Evolutionary conservation across 2,329 filamentous ascomycete genomes (phyloP).

Genomic region (Pyrenophora tritici-repentis): DNA sequence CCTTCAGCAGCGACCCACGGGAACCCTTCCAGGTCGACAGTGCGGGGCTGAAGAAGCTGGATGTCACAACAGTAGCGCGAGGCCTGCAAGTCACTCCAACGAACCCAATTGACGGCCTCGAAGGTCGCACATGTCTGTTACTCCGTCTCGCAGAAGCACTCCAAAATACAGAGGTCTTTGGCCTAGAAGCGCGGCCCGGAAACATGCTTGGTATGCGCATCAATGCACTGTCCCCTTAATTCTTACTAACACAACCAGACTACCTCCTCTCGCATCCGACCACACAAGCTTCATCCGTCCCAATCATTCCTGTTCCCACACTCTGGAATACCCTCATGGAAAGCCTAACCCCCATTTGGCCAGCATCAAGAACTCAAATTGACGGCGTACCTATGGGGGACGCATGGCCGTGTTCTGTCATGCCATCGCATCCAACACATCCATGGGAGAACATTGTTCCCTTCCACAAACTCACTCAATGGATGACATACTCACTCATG

Average conservation of each 20-base stretch:
- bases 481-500: constrained; percentile 94
- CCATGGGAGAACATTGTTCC: constrained; percentile 83
- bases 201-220: constrained; percentile 79
- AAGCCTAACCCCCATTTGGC: constrained; percentile 87
- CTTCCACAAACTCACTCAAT: constrained; percentile 89
- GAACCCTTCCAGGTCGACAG: constrained; percentile 93
- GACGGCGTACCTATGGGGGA: constrained; percentile 88
- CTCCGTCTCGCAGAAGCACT: constrained; percentile 76
- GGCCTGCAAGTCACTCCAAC: constrained; percentile 82
- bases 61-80: constrained; percentile 72
- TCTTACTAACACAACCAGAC: constrained; percentile 58
- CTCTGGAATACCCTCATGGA: constrained; percentile 92
- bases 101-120: constrained; percentile 82
- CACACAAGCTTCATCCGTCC: constrained; percentile 84
- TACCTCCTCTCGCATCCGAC: constrained; percentile 91
- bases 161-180: constrained; percentile 81
- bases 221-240: constrained; percentile 9
- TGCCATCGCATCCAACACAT: constrained; percentile 74
- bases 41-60: constrained; percentile 74
- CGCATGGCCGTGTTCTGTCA: constrained; percentile 86
- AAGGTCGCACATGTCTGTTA: constrained; percentile 81
- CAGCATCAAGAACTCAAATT: constrained; percentile 80
- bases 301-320: constrained; percentile 83
- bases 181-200: constrained; percentile 80
- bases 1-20: constrained; percentile 80